These are phyloP conservation scores for Metschnikowia baotianmanensis DNA, from an alignment of 805 yeast species.

Conservation along the genomic window DNA sequence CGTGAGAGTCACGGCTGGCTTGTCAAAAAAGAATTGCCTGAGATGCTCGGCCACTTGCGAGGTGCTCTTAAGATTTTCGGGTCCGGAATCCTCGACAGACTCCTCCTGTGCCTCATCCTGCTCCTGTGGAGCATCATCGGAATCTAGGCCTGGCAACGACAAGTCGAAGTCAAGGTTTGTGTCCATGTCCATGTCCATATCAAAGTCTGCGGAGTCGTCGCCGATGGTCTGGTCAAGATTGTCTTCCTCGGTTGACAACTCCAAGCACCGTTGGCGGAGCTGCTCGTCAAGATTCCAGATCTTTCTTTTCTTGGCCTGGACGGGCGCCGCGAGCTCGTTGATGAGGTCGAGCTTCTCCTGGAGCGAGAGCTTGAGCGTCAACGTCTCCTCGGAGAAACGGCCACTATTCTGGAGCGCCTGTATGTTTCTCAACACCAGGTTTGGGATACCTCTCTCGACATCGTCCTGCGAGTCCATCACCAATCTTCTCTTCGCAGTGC, in stretches of 20 bases:
- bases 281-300: constrained; percentile 31
- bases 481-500: constrained; percentile 47
- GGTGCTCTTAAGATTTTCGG: constrained; percentile 47
- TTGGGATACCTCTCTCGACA: constrained; percentile 42
- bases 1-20: constrained; percentile 28
- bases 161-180: constrained; percentile 26
- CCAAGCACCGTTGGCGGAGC: constrained; percentile 29
- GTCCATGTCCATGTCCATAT: constrained; percentile 16
- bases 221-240: constrained; percentile 5
- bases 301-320: constrained; percentile 28
- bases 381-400: constrained; percentile 18
- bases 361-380: constrained; percentile 29
- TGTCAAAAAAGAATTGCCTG: constrained; percentile 30
- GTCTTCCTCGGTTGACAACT: constrained; percentile 26
- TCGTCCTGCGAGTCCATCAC: constrained; percentile 46
- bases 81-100: constrained; percentile 1
- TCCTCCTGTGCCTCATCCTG: not conserved
- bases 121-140: constrained; percentile 21
- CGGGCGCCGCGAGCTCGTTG: constrained; percentile 33
- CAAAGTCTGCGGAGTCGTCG: constrained; percentile 8
- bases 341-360: constrained; percentile 35
- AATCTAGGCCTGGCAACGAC: constrained; percentile 26
- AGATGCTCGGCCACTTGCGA: constrained; percentile 51
- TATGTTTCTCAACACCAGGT: constrained; percentile 31
- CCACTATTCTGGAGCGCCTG: constrained; percentile 26